Base-by-base conservation (phyloP, 805 yeast genomes). In the Ogataea methylovora region DNA sequence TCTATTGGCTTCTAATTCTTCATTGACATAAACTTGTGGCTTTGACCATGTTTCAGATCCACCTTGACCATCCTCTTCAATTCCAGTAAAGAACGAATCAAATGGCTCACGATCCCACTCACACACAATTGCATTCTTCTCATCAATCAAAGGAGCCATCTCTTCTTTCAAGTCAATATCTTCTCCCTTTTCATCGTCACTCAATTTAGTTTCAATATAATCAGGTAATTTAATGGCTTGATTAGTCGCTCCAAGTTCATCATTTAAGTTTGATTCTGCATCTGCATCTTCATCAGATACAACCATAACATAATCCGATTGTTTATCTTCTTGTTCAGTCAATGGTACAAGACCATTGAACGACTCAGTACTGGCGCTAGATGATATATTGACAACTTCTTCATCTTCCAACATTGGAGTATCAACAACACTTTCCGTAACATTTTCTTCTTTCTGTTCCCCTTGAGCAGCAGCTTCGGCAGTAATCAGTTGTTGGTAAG, bases 101-200 rank as follows among this genome's bases (percentile, higher is more conserved):
- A 69, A 69, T 1, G 58, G 51, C 2, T 59, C 67, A 3, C 58
- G 49, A 21, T 66, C 60, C 92, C 94, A 84, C 44, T 83, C 82
- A 51, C 88, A 79, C 4, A 83, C 69, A 9, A 76, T 44, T 1
- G 73, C 69, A 29, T 52, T 63, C 22, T 56, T 60, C 20, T 45
- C 48, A 1, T 36, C 39, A 12, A 69, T 42, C 19, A 64, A 36
- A 12, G 50, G 43, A 2, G 22, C 41, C 6, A 31, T 49, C 14
- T 41, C 42, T 11, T 37, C 44, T 8, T 38, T 34, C 8, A n/a
- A 9, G n/a, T 29, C 36, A 4, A 31, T 25, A 6, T 27, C 31
- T 12, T 35, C 24, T 25, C 32, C 37, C 5, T 20, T 9, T 20
- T 32, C 40, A 8, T 21, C 32, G 8, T 43, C 29, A 29, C 42